phyloP scores from a whole-genome alignment of 768 basidiomycete species.

The Mycena metata region DNA sequence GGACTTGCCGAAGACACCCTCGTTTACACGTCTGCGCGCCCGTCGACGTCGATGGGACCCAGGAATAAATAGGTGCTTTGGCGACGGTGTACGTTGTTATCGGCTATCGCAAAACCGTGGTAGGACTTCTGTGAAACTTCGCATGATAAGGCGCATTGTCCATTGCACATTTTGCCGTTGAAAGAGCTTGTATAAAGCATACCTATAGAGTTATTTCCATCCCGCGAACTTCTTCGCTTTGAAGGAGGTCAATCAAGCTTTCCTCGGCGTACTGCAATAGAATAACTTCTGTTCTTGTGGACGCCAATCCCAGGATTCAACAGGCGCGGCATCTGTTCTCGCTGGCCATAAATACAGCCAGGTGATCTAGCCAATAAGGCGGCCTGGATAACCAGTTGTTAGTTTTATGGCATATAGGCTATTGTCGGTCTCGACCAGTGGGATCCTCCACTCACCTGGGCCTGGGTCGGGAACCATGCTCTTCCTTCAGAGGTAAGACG shows the following conservation, averaged over 20 bases:
- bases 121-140: neutral
- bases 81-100: constrained; percentile 15
- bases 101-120: neutral
- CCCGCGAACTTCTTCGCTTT: too few species aligned
- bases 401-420: constrained; percentile 5
- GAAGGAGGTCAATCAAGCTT: too few species aligned
- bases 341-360: too few species aligned
- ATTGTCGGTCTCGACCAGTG: neutral
- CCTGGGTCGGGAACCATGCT: constrained; percentile 2
- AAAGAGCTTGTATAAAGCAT: too few species aligned
- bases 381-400: neutral
- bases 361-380: neutral
- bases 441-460: neutral
- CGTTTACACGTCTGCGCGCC: constrained; percentile 14
- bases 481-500: neutral
- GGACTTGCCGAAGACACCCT: constrained; percentile 5
- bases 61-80: constrained; percentile 14
- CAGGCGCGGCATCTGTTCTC: too few species aligned
- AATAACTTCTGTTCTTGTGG: too few species aligned
- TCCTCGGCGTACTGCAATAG: too few species aligned
- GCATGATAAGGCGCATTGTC: neutral
- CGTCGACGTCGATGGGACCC: neutral
- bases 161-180: too few species aligned
- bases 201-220: too few species aligned
- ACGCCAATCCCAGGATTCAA: too few species aligned